A percentile compares a stretch with the other conserved stretches of the same genome.
These are phyloP conservation scores for Teunomyces gatunensis DNA, from an alignment of 805 yeast genomes.

Conservation along the genomic window DNA sequence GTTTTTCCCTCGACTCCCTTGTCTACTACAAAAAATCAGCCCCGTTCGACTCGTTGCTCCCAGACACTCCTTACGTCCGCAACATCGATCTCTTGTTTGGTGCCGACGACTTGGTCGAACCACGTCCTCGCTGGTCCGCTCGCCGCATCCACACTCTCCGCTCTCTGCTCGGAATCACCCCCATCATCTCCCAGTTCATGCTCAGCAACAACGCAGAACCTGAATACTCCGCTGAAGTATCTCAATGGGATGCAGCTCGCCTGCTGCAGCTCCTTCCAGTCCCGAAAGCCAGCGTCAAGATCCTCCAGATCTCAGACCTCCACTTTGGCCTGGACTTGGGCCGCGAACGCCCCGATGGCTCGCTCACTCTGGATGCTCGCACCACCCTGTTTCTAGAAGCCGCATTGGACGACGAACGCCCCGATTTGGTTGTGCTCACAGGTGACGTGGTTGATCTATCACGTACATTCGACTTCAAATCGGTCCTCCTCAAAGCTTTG, in stretches of 20 bases:
- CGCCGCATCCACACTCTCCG: conserved; percentile 5
- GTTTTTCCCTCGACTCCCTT: conserved; percentile 5
- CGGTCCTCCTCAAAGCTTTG: conserved; percentile 28
- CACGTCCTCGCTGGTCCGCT: conserved; percentile 20
- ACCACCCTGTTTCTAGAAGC: conserved; percentile 30
- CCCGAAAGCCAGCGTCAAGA: conserved; percentile 16
- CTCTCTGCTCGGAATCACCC: conserved; percentile 5
- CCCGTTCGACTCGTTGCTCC: conserved; percentile 5
- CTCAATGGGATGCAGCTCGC: background rate
- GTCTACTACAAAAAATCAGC: conserved; percentile 7
- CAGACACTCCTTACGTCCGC: conserved; percentile 15
- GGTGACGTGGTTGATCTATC: conserved; percentile 38
- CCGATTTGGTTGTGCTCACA: conserved; percentile 36
- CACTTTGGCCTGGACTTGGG: conserved; percentile 36
- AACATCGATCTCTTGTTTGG: conserved; percentile 30
- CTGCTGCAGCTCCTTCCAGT: background rate
- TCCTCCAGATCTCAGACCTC: conserved; percentile 39
- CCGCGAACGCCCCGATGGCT: conserved; percentile 14
- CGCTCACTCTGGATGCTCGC: conserved; percentile 26
- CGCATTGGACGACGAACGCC: conserved; percentile 25
- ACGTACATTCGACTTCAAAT: conserved; percentile 25
- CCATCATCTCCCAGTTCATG: conserved; percentile 17
- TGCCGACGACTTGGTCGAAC: conserved; percentile 26
- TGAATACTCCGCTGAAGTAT: background rate
- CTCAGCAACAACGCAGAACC: conserved; percentile 9